Evolutionary conservation across 805 yeast species (phyloP).

Genomic region (Teunomyces cretensis): DNA sequence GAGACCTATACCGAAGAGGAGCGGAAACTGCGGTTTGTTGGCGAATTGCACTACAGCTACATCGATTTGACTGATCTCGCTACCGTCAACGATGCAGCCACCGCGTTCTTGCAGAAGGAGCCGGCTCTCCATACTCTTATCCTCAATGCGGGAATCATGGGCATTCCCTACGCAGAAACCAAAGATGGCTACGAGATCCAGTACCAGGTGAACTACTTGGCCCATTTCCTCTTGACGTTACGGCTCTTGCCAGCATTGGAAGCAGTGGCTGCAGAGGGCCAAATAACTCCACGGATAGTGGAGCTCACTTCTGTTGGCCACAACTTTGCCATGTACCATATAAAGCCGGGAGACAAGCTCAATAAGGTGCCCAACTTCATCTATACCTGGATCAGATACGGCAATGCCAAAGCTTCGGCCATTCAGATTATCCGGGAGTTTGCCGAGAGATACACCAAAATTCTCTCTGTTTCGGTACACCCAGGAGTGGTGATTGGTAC

Average conservation of each 20-base stretch:
- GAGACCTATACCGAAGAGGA: background rate
- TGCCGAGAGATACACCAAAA: slow-evolving; percentile 27
- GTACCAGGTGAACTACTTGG: slow-evolving; percentile 39
- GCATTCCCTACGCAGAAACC: slow-evolving; percentile 33
- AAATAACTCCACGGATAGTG: slow-evolving; percentile 28
- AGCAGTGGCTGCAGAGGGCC: slow-evolving; percentile 15
- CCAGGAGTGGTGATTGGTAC: slow-evolving; percentile 40
- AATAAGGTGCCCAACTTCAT: slow-evolving; percentile 23
- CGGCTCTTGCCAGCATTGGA: slow-evolving; percentile 27
- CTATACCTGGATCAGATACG: slow-evolving; percentile 36
- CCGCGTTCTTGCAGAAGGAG: slow-evolving; percentile 23
- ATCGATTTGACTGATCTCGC: slow-evolving; percentile 50
- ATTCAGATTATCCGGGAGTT: slow-evolving; percentile 31
- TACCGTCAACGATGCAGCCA: slow-evolving; percentile 27
- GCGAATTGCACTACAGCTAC: slow-evolving; percentile 52
- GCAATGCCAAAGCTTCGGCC: slow-evolving; percentile 31
- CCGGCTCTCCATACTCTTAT: slow-evolving; percentile 31
- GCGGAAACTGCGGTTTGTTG: slow-evolving; percentile 26
- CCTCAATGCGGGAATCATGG: slow-evolving; percentile 45
- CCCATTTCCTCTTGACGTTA: slow-evolving; percentile 34
- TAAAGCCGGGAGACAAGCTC: slow-evolving; percentile 23
- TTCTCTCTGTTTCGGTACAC: slow-evolving; percentile 34
- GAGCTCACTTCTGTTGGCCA: slow-evolving; percentile 36
- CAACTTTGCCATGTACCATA: slow-evolving; percentile 20
- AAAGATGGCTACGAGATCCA: slow-evolving; percentile 40